Evolutionary conservation across 768 basidiomycete species (phyloP), one percentile per base, ranked within the genome.

Genomic region (Pulveroboletus sp.): DNA sequence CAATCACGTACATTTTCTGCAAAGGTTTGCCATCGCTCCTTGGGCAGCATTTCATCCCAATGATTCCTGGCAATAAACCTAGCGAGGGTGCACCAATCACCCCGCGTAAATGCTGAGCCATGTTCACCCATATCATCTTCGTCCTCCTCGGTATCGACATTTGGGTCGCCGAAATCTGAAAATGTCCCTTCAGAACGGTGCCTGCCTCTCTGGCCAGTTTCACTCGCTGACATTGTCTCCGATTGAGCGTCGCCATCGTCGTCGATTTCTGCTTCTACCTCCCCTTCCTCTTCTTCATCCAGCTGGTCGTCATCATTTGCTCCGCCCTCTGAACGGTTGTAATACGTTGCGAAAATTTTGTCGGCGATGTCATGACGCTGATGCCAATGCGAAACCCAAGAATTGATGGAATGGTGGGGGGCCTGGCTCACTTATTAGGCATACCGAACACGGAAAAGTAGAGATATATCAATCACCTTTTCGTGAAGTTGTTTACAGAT

Each of bases 321-420:
- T 19, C 72, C 73, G 6, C 71, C 69, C 17, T 76, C 54, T 13
- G 44, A 58, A 20, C 32, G 52, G 12, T 32, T 30, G n/a, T 43
- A 79, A 39, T 68, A 68, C 2, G 66, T 53, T 3, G 67, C 62
- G 17, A 83, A 59, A 23, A 84, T 82, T 58, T 83, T 82, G 57
- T 85, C 85, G 1, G 82, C 82, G 23, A 85, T 61, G 56, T 85
- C 83, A 49, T 85, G 81, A 47, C 80, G 74, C 45, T 74, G 74
- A 6, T 75, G 76, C 85, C 85, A 87, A 57, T 83, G 78, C n/a
- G 80, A 77, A 20, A 70, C 69, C 85, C 85, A 87, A 1, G 84
- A 86, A 27, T 65, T 67, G n/a, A 70, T 58, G 32, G 68, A 76
- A 57, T 87, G 85, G 64, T 86, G 82, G 29, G 84, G 82, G n/a